Evolutionary conservation across 2,329 filamentous ascomycete genomes (phyloP).

Genomic region (Cyphellophora attinorum): DNA sequence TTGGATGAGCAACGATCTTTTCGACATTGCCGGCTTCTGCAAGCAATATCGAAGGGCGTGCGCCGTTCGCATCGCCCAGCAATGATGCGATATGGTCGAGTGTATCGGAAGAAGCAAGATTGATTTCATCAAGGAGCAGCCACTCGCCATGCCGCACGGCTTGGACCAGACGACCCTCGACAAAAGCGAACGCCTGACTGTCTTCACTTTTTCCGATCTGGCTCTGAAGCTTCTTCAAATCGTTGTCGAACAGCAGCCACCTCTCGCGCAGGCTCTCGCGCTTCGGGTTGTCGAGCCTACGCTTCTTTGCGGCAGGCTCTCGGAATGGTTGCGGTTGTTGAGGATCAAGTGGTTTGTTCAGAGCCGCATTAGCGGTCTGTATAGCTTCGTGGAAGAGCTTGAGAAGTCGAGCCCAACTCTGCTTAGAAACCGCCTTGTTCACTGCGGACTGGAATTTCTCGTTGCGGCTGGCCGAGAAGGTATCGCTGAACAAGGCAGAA

Average conservation of each 20-base stretch:
- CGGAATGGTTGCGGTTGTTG: conserved; percentile 1
- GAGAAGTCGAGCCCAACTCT: conserved; percentile 78
- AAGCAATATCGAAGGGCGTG: conserved; percentile 71
- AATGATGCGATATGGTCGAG: conserved; percentile 89
- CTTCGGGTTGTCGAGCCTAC: conserved; percentile 48
- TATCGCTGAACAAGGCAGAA: conserved; percentile 75
- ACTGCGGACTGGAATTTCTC: conserved; percentile 75
- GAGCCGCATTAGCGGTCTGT: conserved; percentile 69
- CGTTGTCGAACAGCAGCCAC: conserved; percentile 72
- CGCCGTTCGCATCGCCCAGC: conserved; percentile 60
- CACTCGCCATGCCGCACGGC: conserved; percentile 94
- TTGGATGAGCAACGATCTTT: conserved; percentile 75
- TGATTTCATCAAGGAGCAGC: conserved; percentile 96
- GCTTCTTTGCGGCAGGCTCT: conserved; percentile 56
- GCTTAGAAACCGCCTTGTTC: conserved; percentile 66
- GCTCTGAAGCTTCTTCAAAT: conserved; percentile 67
- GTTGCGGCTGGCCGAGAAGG: conserved; percentile 82
- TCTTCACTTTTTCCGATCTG: conserved; percentile 61
- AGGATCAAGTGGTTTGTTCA: conserved; percentile 27
- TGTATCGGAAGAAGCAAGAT: conserved; percentile 87
- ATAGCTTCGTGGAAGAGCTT: conserved; percentile 84
- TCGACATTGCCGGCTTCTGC: conserved; percentile 92
- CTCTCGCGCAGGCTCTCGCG: conserved; percentile 50
- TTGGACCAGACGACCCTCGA: conserved; percentile 92
- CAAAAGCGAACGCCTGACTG: conserved; percentile 89